Evolutionary conservation across 2,329 filamentous ascomycete species (phyloP).

Genomic region (Hypoxylon sp.): DNA sequence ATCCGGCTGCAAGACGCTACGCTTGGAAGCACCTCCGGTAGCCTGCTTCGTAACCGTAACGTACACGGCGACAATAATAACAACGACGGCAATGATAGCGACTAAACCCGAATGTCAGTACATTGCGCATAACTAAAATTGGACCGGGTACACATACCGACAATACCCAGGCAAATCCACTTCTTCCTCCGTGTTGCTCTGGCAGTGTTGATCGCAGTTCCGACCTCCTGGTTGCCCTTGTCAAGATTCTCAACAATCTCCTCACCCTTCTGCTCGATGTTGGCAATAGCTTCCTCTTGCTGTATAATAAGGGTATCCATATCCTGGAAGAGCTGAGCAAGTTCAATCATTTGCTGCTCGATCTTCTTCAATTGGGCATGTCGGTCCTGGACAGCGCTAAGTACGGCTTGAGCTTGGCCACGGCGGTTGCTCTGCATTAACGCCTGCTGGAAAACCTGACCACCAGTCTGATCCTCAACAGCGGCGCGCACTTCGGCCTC

Average conservation of each 20-base stretch:
- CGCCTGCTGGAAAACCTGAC: slow-evolving; percentile 90
- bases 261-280: slow-evolving; percentile 90
- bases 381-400: slow-evolving; percentile 84
- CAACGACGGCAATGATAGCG: slow-evolving; percentile 67
- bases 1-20: slow-evolving; percentile 45
- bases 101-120: slow-evolving; percentile 59
- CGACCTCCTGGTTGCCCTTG: slow-evolving; percentile 88
- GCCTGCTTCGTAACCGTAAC: slow-evolving; percentile 41
- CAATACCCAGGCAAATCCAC: slow-evolving; percentile 92
- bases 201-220: slow-evolving; percentile 85
- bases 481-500: slow-evolving; percentile 84
- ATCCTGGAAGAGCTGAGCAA: slow-evolving; percentile 90
- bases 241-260: slow-evolving; percentile 87
- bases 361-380: slow-evolving; percentile 93
- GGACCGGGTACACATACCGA: slow-evolving; percentile 61
- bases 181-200: slow-evolving; percentile 89
- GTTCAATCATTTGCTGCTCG: slow-evolving; percentile 88
- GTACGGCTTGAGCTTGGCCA: slow-evolving; percentile 84
- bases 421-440: slow-evolving; percentile 85
- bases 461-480: slow-evolving; percentile 78
- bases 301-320: slow-evolving; percentile 88
- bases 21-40: slow-evolving; percentile 36
- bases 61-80: slow-evolving; percentile 62
- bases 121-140: not conserved
- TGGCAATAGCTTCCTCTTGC: slow-evolving; percentile 83